Conservation (phyloP, 352 stramenopile genomes). For the Globisporangium nunn region DNA sequence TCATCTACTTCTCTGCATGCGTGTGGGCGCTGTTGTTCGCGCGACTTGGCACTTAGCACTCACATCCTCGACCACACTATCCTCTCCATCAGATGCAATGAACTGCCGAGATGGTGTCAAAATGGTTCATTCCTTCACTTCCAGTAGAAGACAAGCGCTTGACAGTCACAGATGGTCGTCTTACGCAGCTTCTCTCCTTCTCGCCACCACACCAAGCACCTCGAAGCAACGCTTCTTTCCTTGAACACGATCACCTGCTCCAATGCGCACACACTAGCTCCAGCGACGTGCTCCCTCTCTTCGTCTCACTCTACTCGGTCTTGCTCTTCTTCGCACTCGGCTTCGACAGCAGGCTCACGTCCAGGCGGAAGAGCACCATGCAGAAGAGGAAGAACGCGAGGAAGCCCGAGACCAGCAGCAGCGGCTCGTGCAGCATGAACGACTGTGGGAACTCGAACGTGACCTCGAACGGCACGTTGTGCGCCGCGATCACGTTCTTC, state of each 20-base stretch:
- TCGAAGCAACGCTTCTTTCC: background rate
- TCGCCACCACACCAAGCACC: background rate
- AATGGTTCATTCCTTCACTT: background rate
- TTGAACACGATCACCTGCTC: background rate
- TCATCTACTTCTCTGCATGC: too few species aligned
- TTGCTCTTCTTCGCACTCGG: conserved; percentile 46
- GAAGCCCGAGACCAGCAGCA: conserved; percentile 81
- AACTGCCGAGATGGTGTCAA: background rate
- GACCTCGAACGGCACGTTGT: conserved; percentile 83
- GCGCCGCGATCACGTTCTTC: conserved; percentile 75
- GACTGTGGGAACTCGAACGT: conserved; percentile 77
- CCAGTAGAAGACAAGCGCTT: background rate
- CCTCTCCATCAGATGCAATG: background rate
- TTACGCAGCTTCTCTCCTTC: background rate
- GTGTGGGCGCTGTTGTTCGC: background rate
- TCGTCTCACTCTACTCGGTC: conserved; percentile 38
- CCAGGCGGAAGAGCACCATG: conserved; percentile 80
- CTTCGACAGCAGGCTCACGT: conserved; percentile 63
- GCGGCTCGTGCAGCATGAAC: conserved; percentile 85
- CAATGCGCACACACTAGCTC: background rate
- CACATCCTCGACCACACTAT: background rate
- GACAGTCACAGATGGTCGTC: too few species aligned
- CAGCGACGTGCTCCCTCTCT: background rate
- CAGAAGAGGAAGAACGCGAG: conserved; percentile 79
- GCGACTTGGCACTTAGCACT: background rate